These are phyloP conservation scores for Sporothrix inflata DNA, from an alignment of 2,329 filamentous ascomycete genomes.

Conservation along the genomic window DNA sequence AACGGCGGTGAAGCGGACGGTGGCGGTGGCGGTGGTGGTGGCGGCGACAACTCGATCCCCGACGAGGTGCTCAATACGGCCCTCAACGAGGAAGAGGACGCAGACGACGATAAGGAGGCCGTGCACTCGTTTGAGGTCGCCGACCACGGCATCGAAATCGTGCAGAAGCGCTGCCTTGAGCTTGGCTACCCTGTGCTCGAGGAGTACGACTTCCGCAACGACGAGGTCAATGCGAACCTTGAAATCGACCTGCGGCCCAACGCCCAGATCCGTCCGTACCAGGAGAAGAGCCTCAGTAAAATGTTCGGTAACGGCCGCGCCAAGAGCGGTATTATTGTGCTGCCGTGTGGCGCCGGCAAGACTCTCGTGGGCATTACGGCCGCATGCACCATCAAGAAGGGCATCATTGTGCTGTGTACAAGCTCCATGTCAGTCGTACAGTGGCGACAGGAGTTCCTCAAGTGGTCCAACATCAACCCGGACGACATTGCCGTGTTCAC, in stretches of 20 bases:
- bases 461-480: conserved; percentile 95
- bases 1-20: neutral
- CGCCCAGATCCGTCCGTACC: conserved; percentile 90
- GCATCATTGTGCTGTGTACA: conserved; percentile 91
- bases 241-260: conserved; percentile 91
- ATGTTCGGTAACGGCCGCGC: conserved; percentile 99
- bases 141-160: conserved; percentile 78
- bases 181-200: conserved; percentile 87
- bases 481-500: conserved; percentile 95
- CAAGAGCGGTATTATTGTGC: conserved; percentile 94
- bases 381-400: conserved; percentile 96
- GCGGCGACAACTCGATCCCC: neutral
- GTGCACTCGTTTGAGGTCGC: conserved; percentile 93
- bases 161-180: conserved; percentile 86
- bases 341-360: conserved; percentile 96
- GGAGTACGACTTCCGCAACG: conserved; percentile 96
- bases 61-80: conserved; percentile 57
- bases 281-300: conserved; percentile 96
- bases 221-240: conserved; percentile 83
- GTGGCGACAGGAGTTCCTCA: conserved; percentile 94
- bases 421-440: conserved; percentile 98
- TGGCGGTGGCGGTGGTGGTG: neutral
- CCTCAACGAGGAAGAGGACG: conserved; percentile 71
- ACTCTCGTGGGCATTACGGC: conserved; percentile 98
- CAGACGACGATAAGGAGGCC: conserved; percentile 77